phyloP scores from a whole-genome alignment of 2,329 filamentous ascomycete species.

The Ophiostoma fasciatum region DNA sequence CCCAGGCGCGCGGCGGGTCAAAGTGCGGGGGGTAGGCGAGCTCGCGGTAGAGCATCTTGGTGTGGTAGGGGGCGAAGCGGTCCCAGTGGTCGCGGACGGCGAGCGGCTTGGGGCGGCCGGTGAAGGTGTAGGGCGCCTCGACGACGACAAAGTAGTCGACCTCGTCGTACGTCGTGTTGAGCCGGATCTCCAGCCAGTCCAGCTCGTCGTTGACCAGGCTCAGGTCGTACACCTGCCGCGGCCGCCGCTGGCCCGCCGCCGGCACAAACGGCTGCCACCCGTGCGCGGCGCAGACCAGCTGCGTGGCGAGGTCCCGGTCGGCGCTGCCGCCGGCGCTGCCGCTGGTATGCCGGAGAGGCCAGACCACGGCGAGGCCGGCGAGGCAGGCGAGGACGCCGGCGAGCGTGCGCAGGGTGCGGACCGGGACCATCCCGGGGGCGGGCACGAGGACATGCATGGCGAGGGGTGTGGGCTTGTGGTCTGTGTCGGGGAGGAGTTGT shows the following conservation, averaged over 20 bases:
- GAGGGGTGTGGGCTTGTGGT: no score
- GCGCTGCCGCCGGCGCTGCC: neutral
- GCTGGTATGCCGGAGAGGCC: constrained; percentile 1
- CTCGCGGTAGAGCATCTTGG: constrained; percentile 46
- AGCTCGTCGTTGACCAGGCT: constrained; percentile 48
- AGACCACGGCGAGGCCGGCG: constrained; percentile 2
- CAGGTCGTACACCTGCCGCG: constrained; percentile 44
- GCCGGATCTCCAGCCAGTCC: constrained; percentile 50
- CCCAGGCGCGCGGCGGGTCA: constrained; percentile 28
- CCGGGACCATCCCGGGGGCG: constrained; percentile 1
- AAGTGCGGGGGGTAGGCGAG: constrained; percentile 30
- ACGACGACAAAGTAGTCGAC: constrained; percentile 54
- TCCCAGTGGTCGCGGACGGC: constrained; percentile 36
- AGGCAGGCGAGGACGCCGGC: neutral
- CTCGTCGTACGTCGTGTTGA: constrained; percentile 39
- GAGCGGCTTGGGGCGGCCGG: constrained; percentile 38
- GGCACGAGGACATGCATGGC: constrained; percentile 4
- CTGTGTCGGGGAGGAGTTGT: no score
- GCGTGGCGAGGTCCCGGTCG: neutral
- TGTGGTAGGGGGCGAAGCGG: constrained; percentile 34
- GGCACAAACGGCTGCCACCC: constrained; percentile 23
- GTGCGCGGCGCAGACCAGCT: constrained; percentile 20
- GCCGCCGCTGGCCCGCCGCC: neutral
- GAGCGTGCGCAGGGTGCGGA: constrained; percentile 1
- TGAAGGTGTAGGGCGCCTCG: constrained; percentile 44